phyloP scores from a whole-genome alignment of 805 yeast genomes.

The Metschnikowia borealis region DNA sequence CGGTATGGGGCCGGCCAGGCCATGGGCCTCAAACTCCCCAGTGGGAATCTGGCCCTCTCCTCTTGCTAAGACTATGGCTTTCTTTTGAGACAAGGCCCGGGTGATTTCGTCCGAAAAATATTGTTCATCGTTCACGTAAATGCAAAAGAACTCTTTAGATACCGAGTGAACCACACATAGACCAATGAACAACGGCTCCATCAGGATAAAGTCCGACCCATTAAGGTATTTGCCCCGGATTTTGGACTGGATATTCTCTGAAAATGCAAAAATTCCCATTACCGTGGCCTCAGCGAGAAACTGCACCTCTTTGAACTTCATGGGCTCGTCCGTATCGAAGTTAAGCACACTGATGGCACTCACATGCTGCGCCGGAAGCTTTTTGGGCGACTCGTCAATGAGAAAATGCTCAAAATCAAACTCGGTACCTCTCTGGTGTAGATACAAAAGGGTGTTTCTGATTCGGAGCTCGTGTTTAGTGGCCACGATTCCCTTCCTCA shows the following conservation, averaged over 20 bases:
- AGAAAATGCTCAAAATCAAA: constrained; percentile 13
- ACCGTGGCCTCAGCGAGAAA: constrained; percentile 14
- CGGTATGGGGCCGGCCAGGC: constrained; percentile 13
- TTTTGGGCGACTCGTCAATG: constrained; percentile 8
- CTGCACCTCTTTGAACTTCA: background rate
- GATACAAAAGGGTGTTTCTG: constrained; percentile 48
- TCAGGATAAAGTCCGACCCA: constrained; percentile 3
- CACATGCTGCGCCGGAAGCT: constrained; percentile 7
- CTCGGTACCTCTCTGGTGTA: constrained; percentile 39
- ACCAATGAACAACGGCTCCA: constrained; percentile 37
- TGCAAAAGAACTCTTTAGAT: constrained; percentile 37
- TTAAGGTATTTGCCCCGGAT: background rate
- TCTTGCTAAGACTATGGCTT: constrained; percentile 45
- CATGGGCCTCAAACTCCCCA: constrained; percentile 38
- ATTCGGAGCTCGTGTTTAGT: constrained; percentile 51
- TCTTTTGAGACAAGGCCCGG: constrained; percentile 13
- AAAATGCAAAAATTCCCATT: constrained; percentile 10
- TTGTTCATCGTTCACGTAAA: constrained; percentile 49
- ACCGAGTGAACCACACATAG: constrained; percentile 63
- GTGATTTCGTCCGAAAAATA: constrained; percentile 11
- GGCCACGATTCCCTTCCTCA: constrained; percentile 28
- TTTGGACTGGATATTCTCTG: background rate
- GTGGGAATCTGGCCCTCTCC: constrained; percentile 67
- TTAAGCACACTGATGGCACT: constrained; percentile 12
- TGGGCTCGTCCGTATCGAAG: constrained; percentile 4